phyloP scores from a whole-genome alignment of 176 grass and related monocot species.

The Avena insularis region DNA sequence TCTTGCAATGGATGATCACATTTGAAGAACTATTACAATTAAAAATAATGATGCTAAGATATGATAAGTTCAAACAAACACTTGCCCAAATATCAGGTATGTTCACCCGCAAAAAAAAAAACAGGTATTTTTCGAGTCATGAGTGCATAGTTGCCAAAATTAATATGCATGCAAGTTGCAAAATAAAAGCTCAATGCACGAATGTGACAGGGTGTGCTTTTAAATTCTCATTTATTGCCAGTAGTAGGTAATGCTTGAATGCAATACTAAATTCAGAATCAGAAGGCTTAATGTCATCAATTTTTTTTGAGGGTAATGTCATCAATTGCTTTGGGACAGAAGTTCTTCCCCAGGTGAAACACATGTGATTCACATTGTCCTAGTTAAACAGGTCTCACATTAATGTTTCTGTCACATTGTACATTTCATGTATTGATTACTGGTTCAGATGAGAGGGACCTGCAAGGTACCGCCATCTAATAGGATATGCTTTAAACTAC shows the following conservation, averaged over 20 bases:
- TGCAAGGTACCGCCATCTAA: conserved; percentile 29
- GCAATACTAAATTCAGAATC: conserved; percentile 35
- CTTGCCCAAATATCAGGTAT: not conserved
- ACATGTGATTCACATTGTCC: conserved; percentile 48
- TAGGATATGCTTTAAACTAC: conserved; percentile 37
- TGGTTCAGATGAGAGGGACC: conserved; percentile 24
- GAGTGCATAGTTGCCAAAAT: not conserved
- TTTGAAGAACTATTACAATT: not conserved
- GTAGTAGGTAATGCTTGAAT: conserved; percentile 41
- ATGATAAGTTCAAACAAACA: not conserved
- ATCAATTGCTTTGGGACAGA: conserved; percentile 40
- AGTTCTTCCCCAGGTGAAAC: conserved; percentile 29
- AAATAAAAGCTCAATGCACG: not conserved
- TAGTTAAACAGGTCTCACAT: conserved; percentile 24
- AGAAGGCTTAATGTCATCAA: conserved; percentile 36
- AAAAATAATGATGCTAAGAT: not conserved
- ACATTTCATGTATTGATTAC: conserved; percentile 42
- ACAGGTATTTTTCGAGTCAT: not conserved
- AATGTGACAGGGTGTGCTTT: conserved; percentile 11
- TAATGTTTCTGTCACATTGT: conserved; percentile 37
- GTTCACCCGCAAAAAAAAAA: not conserved
- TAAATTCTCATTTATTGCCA: conserved; percentile 31
- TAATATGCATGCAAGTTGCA: not conserved
- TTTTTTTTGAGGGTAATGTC: not conserved
- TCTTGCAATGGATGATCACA: conserved; percentile 1